phyloP scores from a whole-genome alignment of 768 basidiomycete genomes.

The Russula sp. region DNA sequence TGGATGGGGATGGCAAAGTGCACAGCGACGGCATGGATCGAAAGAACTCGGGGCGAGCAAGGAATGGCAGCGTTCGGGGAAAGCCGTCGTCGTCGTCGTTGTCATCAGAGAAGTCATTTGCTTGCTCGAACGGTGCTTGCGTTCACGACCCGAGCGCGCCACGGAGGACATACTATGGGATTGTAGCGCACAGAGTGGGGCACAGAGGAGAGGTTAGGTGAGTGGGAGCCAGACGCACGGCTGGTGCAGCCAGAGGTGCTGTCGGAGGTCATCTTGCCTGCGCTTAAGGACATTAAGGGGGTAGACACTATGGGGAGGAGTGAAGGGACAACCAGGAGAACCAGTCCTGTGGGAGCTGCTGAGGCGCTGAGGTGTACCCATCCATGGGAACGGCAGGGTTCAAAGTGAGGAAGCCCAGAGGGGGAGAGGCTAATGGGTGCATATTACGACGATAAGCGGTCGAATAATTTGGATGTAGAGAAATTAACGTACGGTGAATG shows the following conservation, averaged over 20 bases:
- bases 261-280: constrained; percentile 68
- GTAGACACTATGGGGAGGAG: constrained; percentile 64
- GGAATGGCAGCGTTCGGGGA: too few relatives aligned
- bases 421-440: constrained; percentile 44
- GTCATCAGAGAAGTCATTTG: too few relatives aligned
- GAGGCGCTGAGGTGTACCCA: constrained; percentile 62
- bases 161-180: too few relatives aligned
- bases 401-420: constrained; percentile 60
- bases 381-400: constrained; percentile 56
- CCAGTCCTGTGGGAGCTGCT: constrained; percentile 53
- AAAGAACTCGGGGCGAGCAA: too few relatives aligned
- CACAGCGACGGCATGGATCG: too few relatives aligned
- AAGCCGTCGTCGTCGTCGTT: too few relatives aligned
- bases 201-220: too few relatives aligned
- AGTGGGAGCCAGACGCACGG: constrained; percentile 64
- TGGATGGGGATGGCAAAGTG: too few relatives aligned
- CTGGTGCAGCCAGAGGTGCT: constrained; percentile 60
- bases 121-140: too few relatives aligned
- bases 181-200: too few relatives aligned
- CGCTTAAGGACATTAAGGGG: constrained; percentile 74
- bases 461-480: constrained; percentile 21
- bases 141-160: too few relatives aligned
- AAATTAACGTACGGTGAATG: constrained; percentile 55
- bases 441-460: constrained; percentile 11
- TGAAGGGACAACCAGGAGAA: constrained; percentile 59